Conservation (phyloP, 345 rosid species). For the Eucalyptus victrix region DNA sequence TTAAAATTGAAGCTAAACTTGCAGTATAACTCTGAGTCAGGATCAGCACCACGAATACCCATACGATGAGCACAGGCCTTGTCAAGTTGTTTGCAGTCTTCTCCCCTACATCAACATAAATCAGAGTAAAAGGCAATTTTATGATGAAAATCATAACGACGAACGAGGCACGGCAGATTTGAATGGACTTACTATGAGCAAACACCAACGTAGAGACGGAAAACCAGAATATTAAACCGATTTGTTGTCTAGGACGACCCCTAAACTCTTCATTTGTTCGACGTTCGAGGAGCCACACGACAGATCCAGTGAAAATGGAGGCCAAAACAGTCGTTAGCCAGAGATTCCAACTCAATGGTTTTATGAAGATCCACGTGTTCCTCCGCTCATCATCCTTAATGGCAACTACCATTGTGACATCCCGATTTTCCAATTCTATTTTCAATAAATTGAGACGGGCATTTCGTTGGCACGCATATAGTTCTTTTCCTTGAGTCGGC, state of each 20-base stretch:
- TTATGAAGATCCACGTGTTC: slow-evolving; percentile 55
- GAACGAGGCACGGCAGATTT: slow-evolving; percentile 27
- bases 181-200: slow-evolving; percentile 7
- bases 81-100: slow-evolving; percentile 31
- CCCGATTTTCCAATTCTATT: too few relatives aligned
- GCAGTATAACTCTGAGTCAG: slow-evolving; percentile 72
- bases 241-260: slow-evolving; percentile 34
- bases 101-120: slow-evolving; percentile 24
- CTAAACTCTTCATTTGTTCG: slow-evolving; percentile 51
- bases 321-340: slow-evolving; percentile 50
- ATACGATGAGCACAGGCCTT: slow-evolving; percentile 31
- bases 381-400: slow-evolving; percentile 14
- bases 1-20: slow-evolving; percentile 43
- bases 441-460: too few relatives aligned
- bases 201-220: background rate
- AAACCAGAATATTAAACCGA: slow-evolving; percentile 52
- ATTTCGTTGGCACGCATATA: too few relatives aligned
- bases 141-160: background rate
- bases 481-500: too few relatives aligned
- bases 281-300: slow-evolving; percentile 67
- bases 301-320: slow-evolving; percentile 43
- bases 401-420: slow-evolving; percentile 63
- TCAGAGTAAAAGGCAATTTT: background rate
- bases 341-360: slow-evolving; percentile 51
- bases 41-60: slow-evolving; percentile 64